Percentiles rank a stretch among this genome's conserved stretches.
These are phyloP conservation scores for Trichomonas gallinae DNA, from an alignment of 208 protist genomes.

Conservation along the genomic window DNA sequence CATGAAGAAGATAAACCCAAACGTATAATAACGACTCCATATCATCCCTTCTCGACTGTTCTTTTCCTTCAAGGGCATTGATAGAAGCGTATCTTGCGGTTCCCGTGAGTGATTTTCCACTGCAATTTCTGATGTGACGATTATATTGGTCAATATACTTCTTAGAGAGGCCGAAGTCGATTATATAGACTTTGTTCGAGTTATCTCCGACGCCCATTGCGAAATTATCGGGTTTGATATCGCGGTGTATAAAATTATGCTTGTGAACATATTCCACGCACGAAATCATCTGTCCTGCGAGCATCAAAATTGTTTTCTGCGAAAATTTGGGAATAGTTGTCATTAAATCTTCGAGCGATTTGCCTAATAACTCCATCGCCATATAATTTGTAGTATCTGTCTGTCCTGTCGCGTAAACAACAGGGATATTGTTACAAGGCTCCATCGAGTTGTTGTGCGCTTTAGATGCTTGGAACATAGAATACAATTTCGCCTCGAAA, in stretches of 20 bases:
- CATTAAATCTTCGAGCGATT: background rate
- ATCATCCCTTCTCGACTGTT: slow-evolving; percentile 57
- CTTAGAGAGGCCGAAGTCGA: slow-evolving; percentile 75
- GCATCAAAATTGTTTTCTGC: slow-evolving; percentile 91
- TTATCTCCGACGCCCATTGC: slow-evolving; percentile 74
- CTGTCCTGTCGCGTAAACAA: background rate
- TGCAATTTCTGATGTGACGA: slow-evolving; percentile 92
- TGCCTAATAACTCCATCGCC: background rate
- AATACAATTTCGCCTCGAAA: background rate
- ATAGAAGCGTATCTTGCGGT: slow-evolving; percentile 96
- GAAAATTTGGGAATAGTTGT: slow-evolving; percentile 53
- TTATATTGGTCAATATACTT: slow-evolving; percentile 90
- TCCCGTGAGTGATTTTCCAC: slow-evolving; percentile 50
- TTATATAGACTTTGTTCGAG: slow-evolving; percentile 31
- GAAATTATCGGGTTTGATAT: slow-evolving; percentile 94
- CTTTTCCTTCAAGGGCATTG: slow-evolving; percentile 96
- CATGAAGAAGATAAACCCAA: slow-evolving; percentile 93
- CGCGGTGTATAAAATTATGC: slow-evolving; percentile 88
- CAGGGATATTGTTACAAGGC: background rate
- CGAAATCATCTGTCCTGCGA: slow-evolving; percentile 83
- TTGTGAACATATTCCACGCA: slow-evolving; percentile 88
- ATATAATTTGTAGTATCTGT: background rate
- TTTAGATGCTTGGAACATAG: background rate
- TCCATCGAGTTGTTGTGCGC: background rate
- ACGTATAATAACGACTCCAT: slow-evolving; percentile 90